These are phyloP conservation scores for Leccinum aurantiacum DNA, from an alignment of 768 basidiomycete genomes.

Conservation along the genomic window DNA sequence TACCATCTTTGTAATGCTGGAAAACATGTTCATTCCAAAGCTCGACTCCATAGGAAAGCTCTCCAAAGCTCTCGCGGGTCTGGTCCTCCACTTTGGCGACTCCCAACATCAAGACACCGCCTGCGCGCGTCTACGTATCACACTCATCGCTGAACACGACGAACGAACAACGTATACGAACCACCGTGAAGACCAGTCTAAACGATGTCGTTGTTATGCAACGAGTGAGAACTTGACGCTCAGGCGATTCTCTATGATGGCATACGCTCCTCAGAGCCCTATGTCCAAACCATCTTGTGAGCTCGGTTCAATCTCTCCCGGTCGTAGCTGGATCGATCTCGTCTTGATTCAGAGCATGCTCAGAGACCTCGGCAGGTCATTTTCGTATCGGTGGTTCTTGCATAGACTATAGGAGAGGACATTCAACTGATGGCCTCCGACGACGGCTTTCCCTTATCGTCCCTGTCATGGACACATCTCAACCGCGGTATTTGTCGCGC, in stretches of 20 bases:
- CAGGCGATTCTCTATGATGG: conserved; percentile 59
- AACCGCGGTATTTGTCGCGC: conserved; percentile 12
- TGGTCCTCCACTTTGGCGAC: too few relatives aligned
- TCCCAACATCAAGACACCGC: too few relatives aligned
- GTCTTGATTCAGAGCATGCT: conserved; percentile 46
- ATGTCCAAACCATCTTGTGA: conserved; percentile 65
- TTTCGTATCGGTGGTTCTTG: conserved; percentile 49
- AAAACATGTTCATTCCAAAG: too few relatives aligned
- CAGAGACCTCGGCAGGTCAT: conserved; percentile 57
- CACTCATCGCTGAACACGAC: too few relatives aligned
- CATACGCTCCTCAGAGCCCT: conserved; percentile 46
- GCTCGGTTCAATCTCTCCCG: conserved; percentile 14
- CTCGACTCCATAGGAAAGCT: too few relatives aligned
- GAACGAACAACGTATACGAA: conserved; percentile 36
- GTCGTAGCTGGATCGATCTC: neutral
- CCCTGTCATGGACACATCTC: conserved; percentile 45
- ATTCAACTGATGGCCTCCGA: conserved; percentile 56
- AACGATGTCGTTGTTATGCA: conserved; percentile 53
- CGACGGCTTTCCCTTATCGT: conserved; percentile 58
- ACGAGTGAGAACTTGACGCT: conserved; percentile 53
- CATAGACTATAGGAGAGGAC: conserved; percentile 41
- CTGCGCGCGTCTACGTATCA: too few relatives aligned
- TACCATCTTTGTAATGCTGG: too few relatives aligned
- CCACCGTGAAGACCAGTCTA: conserved; percentile 45
- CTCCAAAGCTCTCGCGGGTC: too few relatives aligned